Evolutionary conservation across 441 rosid species (phyloP).

Genomic region (Euphorbia celastroides): DNA sequence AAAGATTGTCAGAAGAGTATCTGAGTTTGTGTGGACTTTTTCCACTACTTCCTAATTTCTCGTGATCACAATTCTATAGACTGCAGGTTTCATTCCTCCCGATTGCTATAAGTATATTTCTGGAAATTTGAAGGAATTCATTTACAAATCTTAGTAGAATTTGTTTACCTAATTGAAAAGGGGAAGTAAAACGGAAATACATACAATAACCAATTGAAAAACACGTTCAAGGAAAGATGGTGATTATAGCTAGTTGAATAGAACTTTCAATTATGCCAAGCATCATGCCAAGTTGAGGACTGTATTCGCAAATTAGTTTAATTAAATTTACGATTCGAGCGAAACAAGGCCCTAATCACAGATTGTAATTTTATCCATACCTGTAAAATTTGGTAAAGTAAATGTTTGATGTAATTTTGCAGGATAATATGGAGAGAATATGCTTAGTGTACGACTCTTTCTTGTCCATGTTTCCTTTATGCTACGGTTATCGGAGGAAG

Average conservation of each 20-base stretch:
- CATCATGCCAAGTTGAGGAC: background rate
- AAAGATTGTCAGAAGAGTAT: background rate
- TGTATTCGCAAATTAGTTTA: background rate
- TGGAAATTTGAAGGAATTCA: background rate
- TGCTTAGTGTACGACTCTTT: conserved; percentile 67
- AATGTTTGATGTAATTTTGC: conserved; percentile 16
- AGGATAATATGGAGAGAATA: conserved; percentile 62
- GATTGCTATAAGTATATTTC: background rate
- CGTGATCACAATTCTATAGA: background rate
- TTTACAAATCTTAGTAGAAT: background rate
- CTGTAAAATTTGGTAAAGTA: background rate
- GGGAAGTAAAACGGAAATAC: background rate
- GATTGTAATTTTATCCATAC: background rate
- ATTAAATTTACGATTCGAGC: background rate
- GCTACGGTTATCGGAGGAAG: conserved; percentile 87
- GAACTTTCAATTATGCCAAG: background rate
- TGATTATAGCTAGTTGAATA: background rate
- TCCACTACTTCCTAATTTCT: background rate
- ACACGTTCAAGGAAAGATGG: background rate
- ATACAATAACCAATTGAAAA: background rate
- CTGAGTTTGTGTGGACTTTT: background rate
- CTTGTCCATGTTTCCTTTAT: conserved; percentile 74
- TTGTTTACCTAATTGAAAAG: background rate
- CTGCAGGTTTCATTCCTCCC: background rate
- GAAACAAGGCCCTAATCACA: background rate